Evolutionary conservation across 2,329 filamentous ascomycete genomes (phyloP), one percentile per base, ranked within the genome.

Genomic region (Fusarium drepaniforme): DNA sequence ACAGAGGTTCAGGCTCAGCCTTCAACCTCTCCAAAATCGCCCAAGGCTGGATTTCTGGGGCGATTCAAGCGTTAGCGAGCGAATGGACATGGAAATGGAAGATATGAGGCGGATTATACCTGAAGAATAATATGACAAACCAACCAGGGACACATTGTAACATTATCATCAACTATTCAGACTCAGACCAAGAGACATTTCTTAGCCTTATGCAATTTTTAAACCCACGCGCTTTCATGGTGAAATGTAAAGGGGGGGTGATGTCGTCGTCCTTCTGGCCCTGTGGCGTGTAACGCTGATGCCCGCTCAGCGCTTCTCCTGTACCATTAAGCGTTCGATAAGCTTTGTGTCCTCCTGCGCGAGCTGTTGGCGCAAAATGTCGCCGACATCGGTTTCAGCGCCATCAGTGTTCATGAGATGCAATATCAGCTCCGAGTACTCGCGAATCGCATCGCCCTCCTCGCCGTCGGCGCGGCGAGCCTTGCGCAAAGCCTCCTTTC

Each of bases 391-490:
- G 5, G 76, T 71, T 11, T 75, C 75, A 9, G 75, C 74, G 25
- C 75, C 79, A 40, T 82, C 80, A 16, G 77, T 77, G 51, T 82
- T 81, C 65, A 91, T 82, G 38, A 91, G 81, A 66, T 87, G 84
- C 58, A 88, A 77, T 21, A 92, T 85, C 25, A 92, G 82, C 71
- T 90, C 88, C 57, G 87, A 88, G 77, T 91, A 93, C 80, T 92
- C 91, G 63, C 88, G 84, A 35, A 93, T 84, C 6, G 85, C 90
- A 74, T 92, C 89, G 35, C 90, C 90, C 67, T 88, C 88, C 74
- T 88, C 86, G n/a, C 87, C 85, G 2, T 86, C 84, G 35, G 86
- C 84, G 37, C 84, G 83, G 67, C 88, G 85, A 38, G 88, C 87
- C 64, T 81, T 85, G 49, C 87, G 86, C 68, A 93, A 82, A 16